Evolutionary conservation across 805 yeast species (phyloP), one percentile per base, ranked within the genome.

Genomic region (Lachancea nothofagi): DNA sequence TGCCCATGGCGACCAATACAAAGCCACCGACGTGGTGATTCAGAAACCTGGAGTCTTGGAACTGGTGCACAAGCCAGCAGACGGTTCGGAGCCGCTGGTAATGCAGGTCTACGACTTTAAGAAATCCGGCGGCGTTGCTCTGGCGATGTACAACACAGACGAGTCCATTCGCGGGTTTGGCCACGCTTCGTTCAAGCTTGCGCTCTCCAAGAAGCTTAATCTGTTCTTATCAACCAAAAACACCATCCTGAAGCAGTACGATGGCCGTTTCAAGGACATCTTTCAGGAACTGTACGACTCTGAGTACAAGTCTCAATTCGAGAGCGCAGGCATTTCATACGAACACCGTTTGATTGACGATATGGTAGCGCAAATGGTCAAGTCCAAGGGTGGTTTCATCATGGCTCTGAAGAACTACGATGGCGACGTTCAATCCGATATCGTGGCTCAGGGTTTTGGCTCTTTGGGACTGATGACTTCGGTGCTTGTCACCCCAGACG

Each of bases 361-460:
- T 59, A 83, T 83, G 88, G 93, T 83, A 45, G 90, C 90, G 4
- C 93, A 83, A 64, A 83, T 83, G 93, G 65, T 83, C 57, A 83
- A 83, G 62, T 83, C 90, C 19, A 78, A 79, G 54, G 93, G 93
- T 55, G 93, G 93, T 5, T 83, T 74, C 56, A 75, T 83, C 46
- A 74, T 83, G 70, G 90, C 90, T 35, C 69, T 83, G 70, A 83
- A 83, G 64, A 83, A 83, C 64, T 83, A 83, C 57, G 93, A 83
- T 59, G 93, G 93, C 64, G 93, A 83, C 59, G 93, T 83, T 40
- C 87, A 82, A 62, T 77, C 85, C 5, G 93, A 83, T 61, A 83
- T 83, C 47, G 89, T 83, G 41, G 93, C 93, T 3, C 93, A 83
- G 65, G 93, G 93, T 33, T 83, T 83, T 49, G 93, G 93, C 18